Conservation (phyloP, 345 rosid species). For the Camelina laxa region DNA sequence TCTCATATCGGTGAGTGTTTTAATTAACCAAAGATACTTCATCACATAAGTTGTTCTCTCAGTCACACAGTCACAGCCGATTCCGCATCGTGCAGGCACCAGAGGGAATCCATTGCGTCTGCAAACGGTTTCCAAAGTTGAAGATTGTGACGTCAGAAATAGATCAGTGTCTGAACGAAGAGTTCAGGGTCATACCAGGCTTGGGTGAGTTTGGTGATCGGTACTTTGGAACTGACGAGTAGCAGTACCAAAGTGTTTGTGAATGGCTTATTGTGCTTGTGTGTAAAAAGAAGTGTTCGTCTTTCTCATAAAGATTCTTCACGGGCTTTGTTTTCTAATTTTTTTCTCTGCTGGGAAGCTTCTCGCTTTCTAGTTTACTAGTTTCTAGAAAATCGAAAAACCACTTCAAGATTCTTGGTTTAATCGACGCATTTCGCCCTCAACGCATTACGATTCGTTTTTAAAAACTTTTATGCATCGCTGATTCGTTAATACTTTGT, state of each 20-base stretch:
- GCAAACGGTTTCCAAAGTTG: conserved; percentile 77
- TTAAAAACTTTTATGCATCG: too few species aligned
- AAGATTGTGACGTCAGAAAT: conserved; percentile 98
- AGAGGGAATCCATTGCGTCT: conserved; percentile 94
- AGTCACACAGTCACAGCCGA: neutral
- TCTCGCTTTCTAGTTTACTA: neutral
- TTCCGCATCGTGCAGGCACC: conserved; percentile 66
- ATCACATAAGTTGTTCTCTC: neutral
- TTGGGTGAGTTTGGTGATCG: conserved; percentile 99
- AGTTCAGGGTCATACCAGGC: conserved; percentile 93
- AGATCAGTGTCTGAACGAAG: conserved; percentile 80
- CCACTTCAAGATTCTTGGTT: neutral
- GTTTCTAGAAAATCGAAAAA: neutral
- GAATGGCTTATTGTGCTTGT: conserved; percentile 7
- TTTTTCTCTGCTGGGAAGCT: neutral
- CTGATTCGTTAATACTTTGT: too few species aligned
- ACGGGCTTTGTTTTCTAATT: neutral
- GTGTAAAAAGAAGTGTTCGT: neutral
- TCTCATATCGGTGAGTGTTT: conserved; percentile 77
- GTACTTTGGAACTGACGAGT: conserved; percentile 94
- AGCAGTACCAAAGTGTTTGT: neutral
- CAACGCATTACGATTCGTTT: too few species aligned
- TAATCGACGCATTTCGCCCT: too few species aligned
- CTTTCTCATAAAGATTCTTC: conserved; percentile 1
- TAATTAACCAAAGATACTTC: neutral